phyloP scores from a whole-genome alignment of 176 grass and related monocot species.

The Zoysia pacifica region DNA sequence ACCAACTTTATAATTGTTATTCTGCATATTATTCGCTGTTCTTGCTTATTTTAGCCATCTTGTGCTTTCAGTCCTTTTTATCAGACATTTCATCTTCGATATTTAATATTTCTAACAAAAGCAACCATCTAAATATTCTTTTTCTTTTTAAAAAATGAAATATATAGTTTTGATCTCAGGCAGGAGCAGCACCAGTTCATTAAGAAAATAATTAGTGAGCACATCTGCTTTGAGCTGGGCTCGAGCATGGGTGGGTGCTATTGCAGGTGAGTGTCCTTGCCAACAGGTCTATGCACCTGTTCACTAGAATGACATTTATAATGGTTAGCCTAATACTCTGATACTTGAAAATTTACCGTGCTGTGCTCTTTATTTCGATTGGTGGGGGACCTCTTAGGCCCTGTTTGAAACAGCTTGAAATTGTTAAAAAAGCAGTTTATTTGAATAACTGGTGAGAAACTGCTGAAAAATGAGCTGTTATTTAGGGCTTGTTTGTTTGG shows the following conservation, averaged over 20 bases:
- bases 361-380: neutral
- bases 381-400: too few species aligned
- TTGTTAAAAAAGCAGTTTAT: too few species aligned
- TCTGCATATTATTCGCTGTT: neutral
- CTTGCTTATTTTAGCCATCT: neutral
- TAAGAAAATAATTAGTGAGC: neutral
- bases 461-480: too few species aligned
- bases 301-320: too few species aligned
- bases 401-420: too few species aligned
- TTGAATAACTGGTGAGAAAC: too few species aligned
- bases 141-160: too few species aligned
- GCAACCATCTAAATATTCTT: neutral
- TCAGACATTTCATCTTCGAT: neutral
- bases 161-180: neutral
- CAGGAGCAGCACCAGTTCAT: neutral
- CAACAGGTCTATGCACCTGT: too few species aligned
- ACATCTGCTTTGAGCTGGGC: too few species aligned
- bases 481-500: too few species aligned
- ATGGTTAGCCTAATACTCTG: neutral
- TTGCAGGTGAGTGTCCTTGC: too few species aligned
- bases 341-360: neutral
- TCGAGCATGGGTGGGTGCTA: too few species aligned
- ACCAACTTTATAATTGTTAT: slow-evolving; percentile 11
- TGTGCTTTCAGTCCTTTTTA: neutral
- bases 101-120: neutral